Percentiles rank a stretch among this genome's conserved stretches.
phyloP scores from a whole-genome alignment of 2,329 filamentous ascomycete species.

The Microcera coccophila region DNA sequence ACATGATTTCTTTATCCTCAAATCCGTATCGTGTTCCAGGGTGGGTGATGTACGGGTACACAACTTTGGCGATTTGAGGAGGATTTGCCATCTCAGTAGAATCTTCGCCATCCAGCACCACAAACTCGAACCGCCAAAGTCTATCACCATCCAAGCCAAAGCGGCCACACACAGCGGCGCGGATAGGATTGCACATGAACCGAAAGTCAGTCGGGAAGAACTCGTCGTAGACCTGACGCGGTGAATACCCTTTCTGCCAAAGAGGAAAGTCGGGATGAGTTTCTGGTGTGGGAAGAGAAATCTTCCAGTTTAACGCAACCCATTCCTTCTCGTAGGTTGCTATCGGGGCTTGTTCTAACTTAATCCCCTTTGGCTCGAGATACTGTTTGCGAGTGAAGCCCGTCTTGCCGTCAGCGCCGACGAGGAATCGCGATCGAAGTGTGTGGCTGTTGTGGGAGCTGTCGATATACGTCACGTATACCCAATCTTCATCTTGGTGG shows the following conservation, averaged over 20 bases:
- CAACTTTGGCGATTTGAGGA: conserved; percentile 16
- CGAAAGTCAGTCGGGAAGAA: conserved; percentile 45
- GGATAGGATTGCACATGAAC: conserved; percentile 41
- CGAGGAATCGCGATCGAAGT: conserved; percentile 23
- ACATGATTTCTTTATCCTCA: background rate
- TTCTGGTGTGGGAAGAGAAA: conserved; percentile 40
- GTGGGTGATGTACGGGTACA: conserved; percentile 25
- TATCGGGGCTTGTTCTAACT: conserved; percentile 33
- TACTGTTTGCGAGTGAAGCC: conserved; percentile 44
- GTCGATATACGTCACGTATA: conserved; percentile 21
- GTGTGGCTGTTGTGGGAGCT: background rate
- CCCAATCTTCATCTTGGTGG: conserved; percentile 24
- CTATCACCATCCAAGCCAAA: conserved; percentile 40
- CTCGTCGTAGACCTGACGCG: conserved; percentile 44
- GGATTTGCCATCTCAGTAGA: conserved; percentile 19
- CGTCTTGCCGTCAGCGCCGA: conserved; percentile 47
- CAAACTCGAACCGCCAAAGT: conserved; percentile 42
- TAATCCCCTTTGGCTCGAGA: conserved; percentile 36
- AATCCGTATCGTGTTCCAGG: conserved; percentile 8
- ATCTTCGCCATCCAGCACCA: conserved; percentile 7
- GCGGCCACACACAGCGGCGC: conserved; percentile 42
- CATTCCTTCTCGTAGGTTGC: conserved; percentile 39
- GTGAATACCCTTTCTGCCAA: conserved; percentile 43
- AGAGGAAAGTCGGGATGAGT: conserved; percentile 47
- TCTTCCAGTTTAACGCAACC: conserved; percentile 46